phyloP scores from a whole-genome alignment of 176 grass and related monocot species.

The Triticum dicoccoides region DNA sequence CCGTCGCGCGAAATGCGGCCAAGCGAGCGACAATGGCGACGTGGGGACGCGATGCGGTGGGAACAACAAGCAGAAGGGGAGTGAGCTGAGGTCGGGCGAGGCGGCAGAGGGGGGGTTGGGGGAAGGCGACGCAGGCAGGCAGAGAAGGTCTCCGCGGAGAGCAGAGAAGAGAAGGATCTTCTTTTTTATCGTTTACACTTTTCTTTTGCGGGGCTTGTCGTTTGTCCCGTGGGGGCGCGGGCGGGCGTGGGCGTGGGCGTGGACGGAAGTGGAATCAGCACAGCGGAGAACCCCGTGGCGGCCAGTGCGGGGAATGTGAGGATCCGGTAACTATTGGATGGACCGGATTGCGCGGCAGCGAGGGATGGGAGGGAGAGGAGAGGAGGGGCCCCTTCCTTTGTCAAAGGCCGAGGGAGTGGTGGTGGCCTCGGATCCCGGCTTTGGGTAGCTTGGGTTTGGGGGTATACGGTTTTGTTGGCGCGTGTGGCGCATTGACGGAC shows the following conservation, averaged over 20 bases:
- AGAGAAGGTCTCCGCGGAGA: not conserved
- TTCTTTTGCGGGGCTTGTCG: not conserved
- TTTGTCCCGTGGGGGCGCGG: not conserved
- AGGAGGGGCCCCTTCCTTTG: not conserved
- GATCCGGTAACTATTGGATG: not conserved
- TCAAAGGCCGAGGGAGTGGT: not conserved
- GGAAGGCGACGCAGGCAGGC: too few relatives aligned
- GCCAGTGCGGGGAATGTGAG: not conserved
- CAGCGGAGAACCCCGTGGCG: not conserved
- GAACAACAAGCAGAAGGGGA: not conserved
- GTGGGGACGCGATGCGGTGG: not conserved
- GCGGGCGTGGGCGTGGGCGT: not conserved
- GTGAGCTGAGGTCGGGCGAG: not conserved
- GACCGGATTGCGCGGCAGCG: not conserved
- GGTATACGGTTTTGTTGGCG: not conserved
- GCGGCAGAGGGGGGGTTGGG: not conserved
- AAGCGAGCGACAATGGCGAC: not conserved
- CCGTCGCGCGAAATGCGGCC: not conserved
- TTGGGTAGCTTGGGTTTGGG: not conserved
- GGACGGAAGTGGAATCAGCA: not conserved
- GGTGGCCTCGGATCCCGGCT: not conserved
- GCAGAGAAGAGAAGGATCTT: conserved; percentile 38
- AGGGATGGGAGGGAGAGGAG: too few relatives aligned
- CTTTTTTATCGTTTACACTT: conserved; percentile 26
- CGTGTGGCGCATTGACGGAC: not conserved